Percentiles rank a stretch among this genome's conserved stretches.
phyloP scores from a whole-genome alignment of 2,329 filamentous ascomycete species.

The Corynespora cassiicola region DNA sequence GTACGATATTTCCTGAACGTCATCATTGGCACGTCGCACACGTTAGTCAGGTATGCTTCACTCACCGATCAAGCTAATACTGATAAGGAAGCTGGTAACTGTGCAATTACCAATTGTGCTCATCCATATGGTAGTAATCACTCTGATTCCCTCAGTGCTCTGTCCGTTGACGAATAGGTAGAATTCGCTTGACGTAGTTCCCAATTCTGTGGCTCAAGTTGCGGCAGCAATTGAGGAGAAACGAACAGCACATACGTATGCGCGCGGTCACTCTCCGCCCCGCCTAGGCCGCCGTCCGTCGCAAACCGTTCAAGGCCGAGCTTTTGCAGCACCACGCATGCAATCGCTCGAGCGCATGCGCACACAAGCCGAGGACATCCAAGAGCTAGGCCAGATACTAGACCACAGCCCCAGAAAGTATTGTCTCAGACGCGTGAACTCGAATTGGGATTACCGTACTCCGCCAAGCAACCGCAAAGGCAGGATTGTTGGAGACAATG shows the following conservation, averaged over 20 bases:
- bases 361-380: slow-evolving; percentile 48
- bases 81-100: slow-evolving; percentile 53
- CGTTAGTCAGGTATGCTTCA: slow-evolving; percentile 30
- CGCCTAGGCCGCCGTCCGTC: slow-evolving; percentile 45
- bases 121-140: slow-evolving; percentile 58
- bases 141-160: too few species aligned
- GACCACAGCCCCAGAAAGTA: slow-evolving; percentile 55
- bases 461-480: slow-evolving; percentile 43
- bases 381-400: slow-evolving; percentile 48
- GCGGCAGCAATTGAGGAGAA: slow-evolving; percentile 63
- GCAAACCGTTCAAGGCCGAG: slow-evolving; percentile 55
- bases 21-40: slow-evolving; percentile 52
- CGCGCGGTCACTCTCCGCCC: slow-evolving; percentile 28
- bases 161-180: slow-evolving; percentile 20
- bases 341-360: slow-evolving; percentile 57
- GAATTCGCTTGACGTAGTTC: slow-evolving; percentile 63
- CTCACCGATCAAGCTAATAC: slow-evolving; percentile 19
- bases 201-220: slow-evolving; percentile 62
- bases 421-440: slow-evolving; percentile 27
- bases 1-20: slow-evolving; percentile 63
- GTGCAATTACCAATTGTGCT: slow-evolving; percentile 63
- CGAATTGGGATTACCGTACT: slow-evolving; percentile 40
- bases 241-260: slow-evolving; percentile 33
- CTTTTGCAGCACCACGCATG: slow-evolving; percentile 59
- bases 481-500: slow-evolving; percentile 34